phyloP scores from a whole-genome alignment of 2,329 filamentous ascomycete genomes.

The Apiospora koreana region DNA sequence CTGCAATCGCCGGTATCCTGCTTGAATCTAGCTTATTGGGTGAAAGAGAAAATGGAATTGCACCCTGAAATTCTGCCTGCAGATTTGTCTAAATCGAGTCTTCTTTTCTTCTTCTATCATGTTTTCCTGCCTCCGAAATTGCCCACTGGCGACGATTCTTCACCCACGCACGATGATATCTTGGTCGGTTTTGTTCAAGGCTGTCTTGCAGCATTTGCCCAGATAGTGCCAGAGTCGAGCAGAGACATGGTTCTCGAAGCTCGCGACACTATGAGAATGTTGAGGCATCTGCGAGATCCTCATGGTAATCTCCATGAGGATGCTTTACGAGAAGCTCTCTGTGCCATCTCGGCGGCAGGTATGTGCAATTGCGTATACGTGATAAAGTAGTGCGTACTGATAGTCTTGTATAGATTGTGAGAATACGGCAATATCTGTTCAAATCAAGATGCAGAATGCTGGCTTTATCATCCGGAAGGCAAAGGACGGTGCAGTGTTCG shows the following conservation, averaged over 20 bases:
- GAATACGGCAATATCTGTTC: conserved; percentile 21
- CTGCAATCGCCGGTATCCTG: background rate
- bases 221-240: background rate
- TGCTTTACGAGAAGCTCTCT: background rate
- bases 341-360: background rate
- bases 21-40: background rate
- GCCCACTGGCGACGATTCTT: conserved; percentile 20
- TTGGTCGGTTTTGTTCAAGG: conserved; percentile 9
- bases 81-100: background rate
- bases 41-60: background rate
- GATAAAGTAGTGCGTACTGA: background rate
- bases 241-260: background rate
- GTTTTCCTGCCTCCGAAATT: conserved; percentile 34
- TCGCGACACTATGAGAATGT: background rate
- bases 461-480: conserved; percentile 26
- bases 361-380: background rate
- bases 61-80: background rate
- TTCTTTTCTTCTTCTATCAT: conserved; percentile 25
- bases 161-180: background rate
- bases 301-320: conserved; percentile 7
- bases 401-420: background rate
- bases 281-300: background rate
- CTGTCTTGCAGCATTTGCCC: background rate
- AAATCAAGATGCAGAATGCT: conserved; percentile 33
- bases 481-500: conserved; percentile 21